Base-by-base conservation (phyloP, 1,284 basidiomycete species). In the Melampsora abietis-canadensis region DNA sequence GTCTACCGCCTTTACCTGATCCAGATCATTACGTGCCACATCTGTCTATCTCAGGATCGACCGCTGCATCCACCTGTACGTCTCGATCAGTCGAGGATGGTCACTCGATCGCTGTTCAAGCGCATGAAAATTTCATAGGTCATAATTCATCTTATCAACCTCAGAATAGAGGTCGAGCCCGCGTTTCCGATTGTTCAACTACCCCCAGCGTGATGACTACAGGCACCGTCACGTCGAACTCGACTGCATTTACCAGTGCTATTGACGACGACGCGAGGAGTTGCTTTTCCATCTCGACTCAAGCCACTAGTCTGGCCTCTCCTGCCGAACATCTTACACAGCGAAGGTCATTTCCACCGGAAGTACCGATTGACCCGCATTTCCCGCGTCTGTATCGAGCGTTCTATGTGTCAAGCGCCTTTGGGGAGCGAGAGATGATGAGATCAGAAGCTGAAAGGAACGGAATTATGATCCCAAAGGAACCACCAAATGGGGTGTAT, bases 271-370 rank as follows among this genome's bases (percentile, higher is more conserved):
- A 75, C 46, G 54, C 65, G n/a, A 67, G 67, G 44, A 75, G 65
- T 47, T 75, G 54, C 4, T 75, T 75, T 21, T 75, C 73, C 7
- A 75, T 75, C 10, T 75, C 73, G 4, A 75, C 73, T 63, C 73
- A 75, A 75, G 73, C 73, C 12, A 75, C 73, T 21, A 75, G 73
- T 63, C 73, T 75, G 14, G 62, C 66, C 14, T 75, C 73, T 47
- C 73, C 73, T 17, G 59, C 57, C 21, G 66, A 46, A 63, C 54
- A 63, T 37, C 48, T 68, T 30, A 63, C 64, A 30, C 24, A 6
- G 24, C 54, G 60, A 47, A 54, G 73, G 21, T 60, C 27, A 0
- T 75, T 75, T 48, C 73, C 73, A 17, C 57, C 73, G 3, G 65
- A 75, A 30, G 73, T 75, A 15, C 73, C 73, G 21, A 63, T 75